Base-by-base conservation (phyloP, 1,284 basidiomycete species). In the Cryptococcus sp. region DNA sequence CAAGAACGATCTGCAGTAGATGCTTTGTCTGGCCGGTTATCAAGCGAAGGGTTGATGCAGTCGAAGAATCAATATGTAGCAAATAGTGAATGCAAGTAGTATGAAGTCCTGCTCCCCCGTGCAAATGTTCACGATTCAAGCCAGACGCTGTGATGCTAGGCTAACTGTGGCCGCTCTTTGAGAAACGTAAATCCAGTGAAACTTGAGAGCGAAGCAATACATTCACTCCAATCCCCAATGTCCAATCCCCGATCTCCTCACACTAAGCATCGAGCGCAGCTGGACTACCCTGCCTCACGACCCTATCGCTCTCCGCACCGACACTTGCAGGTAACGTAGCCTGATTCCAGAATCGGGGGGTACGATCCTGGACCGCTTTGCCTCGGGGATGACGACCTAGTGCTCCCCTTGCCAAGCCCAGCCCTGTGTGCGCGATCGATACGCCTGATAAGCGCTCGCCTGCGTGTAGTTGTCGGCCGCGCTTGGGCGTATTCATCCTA, bases 381-480 rank as follows among this genome's bases (percentile, higher is more conserved):
- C 50, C 46, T 27, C 54, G 27, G 5, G 56, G 46, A 20, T 55
- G 54, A 44, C 66, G 56, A 16, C 65, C 73, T 22, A 79, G 59
- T 22, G 62, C 64, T 20, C 77, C 77, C 25, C 73, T 63, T 8
- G 78, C 77, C 0, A 80, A 60, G 4, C 74, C 71, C 5, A 80
- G 62, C 47, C 78, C 77, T 1, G 76, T 74, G 31, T 66, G 60
- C 10, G 59, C 53, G 13, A 66, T 62, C 22, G 59, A 57, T 67
- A 76, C 74, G 39, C 77, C 78, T 2, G 75, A 65, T 46, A 77
- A 52, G 10, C 76, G 62, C 59, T 79, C 76, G 54, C 79, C 79
- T 4, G 79, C 74, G 15, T 57, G 60, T 38, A 70, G 56, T 45
- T 56, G 51, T 42, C 68, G 60, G 7, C 76, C 75, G 4, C 69